Evolutionary conservation across 2,329 filamentous ascomycete species (phyloP), one percentile per base, ranked within the genome.

Genomic region (Proliferodiscus dingleyae): DNA sequence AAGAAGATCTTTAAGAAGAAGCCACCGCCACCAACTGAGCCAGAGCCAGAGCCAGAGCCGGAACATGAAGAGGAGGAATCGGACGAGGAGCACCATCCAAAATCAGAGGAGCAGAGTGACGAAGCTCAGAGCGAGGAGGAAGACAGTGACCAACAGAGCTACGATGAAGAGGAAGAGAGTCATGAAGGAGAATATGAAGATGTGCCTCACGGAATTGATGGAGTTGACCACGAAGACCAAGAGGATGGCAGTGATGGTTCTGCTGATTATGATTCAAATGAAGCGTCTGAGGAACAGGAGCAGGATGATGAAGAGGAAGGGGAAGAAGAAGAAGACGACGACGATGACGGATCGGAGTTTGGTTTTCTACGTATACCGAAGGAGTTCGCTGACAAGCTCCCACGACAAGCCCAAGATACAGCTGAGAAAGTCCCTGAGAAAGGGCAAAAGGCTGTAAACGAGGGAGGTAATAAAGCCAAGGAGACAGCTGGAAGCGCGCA

Each of bases 11-110:
- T 34, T 2, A 46, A 51, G 42, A 47, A 45, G 23, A 45, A 49
- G 16, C 49, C 46, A 26, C 40, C 48, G 18, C 47, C 53, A 28
- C 47, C n/a, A n/a, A n/a, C n/a, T n/a, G n/a, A 51, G 40, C 52
- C 49, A 16, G 47, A 19, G 4, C 49, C 49, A 4, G 54, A 53
- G 41, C 51, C 53, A 28, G 50, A 46, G 18, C 44, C 47, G 9
- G 50, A 44, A 15, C 29, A 37, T 8, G 51, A 51, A 29, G 40
- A 41, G 3, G 38, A 43, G 21, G 24, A 11, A 6, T 36, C 36
- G 0, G 41, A 46, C 9, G 16, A 33, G n/a, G 40, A 45, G 19
- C 36, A 29, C 3, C 36, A 33, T 5, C 18, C 19, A n/a, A 11
- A 26, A 36, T 23, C 28, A 21, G 40, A 39, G 2, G 24, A 41